These are phyloP conservation scores for Saposhnikovia divaricata DNA, from an alignment of 129 eudicot genomes.

Conservation along the genomic window DNA sequence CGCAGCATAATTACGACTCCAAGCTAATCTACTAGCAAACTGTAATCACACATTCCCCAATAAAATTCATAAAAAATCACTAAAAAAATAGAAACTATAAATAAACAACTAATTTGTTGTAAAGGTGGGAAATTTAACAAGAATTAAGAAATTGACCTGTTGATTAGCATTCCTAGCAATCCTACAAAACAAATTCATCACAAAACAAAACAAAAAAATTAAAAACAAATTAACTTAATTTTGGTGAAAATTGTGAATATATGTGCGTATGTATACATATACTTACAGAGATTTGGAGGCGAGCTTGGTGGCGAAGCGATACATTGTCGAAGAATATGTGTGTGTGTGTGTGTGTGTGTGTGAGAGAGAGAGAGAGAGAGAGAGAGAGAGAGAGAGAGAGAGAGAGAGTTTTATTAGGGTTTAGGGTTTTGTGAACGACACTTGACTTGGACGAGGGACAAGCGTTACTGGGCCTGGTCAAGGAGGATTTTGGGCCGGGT, in stretches of 20 bases:
- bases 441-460: conserved; percentile 9
- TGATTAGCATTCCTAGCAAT: conserved; percentile 30
- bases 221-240: background rate
- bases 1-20: conserved; percentile 83
- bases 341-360: background rate
- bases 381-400: background rate
- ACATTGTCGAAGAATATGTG: conserved; percentile 21
- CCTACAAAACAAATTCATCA: conserved; percentile 15
- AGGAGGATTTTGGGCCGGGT: background rate
- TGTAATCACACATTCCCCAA: conserved; percentile 19
- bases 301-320: conserved; percentile 49
- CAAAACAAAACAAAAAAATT: background rate
- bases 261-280: background rate
- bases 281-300: conserved; percentile 37
- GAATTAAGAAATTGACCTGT: conserved; percentile 19
- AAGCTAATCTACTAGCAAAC: conserved; percentile 54
- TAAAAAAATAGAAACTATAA: background rate
- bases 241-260: background rate
- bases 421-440: conserved; percentile 43
- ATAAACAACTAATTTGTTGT: background rate
- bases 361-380: background rate
- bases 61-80: background rate
- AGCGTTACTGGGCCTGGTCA: background rate
- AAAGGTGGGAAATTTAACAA: background rate
- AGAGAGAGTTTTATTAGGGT: conserved; percentile 24